A percentile compares a stretch with the other conserved stretches of the same genome.
Conservation (phyloP, 2,329 filamentous ascomycete species). For the Sarocladium kiliense region DNA sequence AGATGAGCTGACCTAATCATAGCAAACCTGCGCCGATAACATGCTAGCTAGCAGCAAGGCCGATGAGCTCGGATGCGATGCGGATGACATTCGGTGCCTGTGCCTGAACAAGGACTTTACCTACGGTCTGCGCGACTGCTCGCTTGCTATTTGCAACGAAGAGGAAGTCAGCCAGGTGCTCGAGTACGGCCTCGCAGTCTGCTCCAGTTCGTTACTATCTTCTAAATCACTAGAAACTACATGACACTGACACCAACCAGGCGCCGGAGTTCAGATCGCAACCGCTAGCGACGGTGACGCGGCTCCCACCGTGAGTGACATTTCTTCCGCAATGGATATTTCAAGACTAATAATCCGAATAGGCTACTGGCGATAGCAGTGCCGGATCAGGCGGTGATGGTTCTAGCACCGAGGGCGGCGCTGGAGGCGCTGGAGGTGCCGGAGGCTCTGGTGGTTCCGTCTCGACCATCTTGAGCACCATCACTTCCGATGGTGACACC, state of each 20-base stretch:
- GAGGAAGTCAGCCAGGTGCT: conserved; percentile 31
- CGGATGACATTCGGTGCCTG: conserved; percentile 37
- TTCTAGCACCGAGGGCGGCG: neutral
- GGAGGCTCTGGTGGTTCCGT: conserved; percentile 14
- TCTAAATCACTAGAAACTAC: conserved; percentile 11
- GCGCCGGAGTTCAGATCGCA: conserved; percentile 29
- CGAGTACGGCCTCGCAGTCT: conserved; percentile 33
- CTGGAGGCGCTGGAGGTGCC: conserved; percentile 1
- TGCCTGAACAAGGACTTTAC: conserved; percentile 42
- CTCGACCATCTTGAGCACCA: conserved; percentile 32
- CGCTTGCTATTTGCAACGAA: conserved; percentile 34
- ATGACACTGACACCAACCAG: conserved; percentile 12
- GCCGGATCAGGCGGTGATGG: neutral
- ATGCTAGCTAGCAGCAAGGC: conserved; percentile 41
- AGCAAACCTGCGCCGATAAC: conserved; percentile 45
- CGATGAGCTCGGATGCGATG: conserved; percentile 38
- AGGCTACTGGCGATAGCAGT: neutral
- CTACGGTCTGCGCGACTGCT: conserved; percentile 48
- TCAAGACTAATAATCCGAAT: neutral
- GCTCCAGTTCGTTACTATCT: conserved; percentile 26
- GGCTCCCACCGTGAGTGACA: conserved; percentile 16
- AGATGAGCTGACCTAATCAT: too few species aligned
- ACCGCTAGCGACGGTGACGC: conserved; percentile 18
- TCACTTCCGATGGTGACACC: conserved; percentile 27
- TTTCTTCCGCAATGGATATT: neutral